Percentiles rank a stretch among this genome's conserved stretches.
Conservation (phyloP, 1,284 basidiomycete species). For the Psilocybe mexicana region DNA sequence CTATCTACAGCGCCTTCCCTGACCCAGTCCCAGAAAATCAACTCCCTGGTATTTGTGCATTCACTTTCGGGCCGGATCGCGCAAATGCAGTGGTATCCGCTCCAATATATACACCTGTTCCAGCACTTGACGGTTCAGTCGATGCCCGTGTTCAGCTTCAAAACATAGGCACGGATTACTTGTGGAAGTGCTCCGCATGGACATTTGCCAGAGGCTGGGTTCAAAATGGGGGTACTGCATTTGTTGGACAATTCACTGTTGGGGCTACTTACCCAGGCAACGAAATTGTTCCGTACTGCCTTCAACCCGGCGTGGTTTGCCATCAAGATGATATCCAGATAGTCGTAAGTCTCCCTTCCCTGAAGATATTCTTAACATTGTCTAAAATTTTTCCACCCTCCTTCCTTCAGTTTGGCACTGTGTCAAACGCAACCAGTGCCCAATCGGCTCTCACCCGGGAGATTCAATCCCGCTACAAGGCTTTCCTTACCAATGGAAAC, state of each 20-base stretch:
- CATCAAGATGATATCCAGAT: conserved; percentile 78
- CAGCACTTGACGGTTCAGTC: conserved; percentile 31
- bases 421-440: conserved; percentile 50
- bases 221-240: conserved; percentile 61
- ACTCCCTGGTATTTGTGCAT: conserved; percentile 43
- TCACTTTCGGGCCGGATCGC: conserved; percentile 50
- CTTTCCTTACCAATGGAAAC: conserved; percentile 61
- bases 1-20: conserved; percentile 52
- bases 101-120: conserved; percentile 46
- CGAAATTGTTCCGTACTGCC: conserved; percentile 53
- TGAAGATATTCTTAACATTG: background rate
- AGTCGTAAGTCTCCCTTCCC: conserved; percentile 47
- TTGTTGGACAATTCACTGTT: conserved; percentile 65
- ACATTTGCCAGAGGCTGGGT: conserved; percentile 70
- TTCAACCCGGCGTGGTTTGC: conserved; percentile 55
- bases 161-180: conserved; percentile 64
- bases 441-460: conserved; percentile 61
- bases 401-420: conserved; percentile 62
- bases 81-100: conserved; percentile 49
- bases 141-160: conserved; percentile 62
- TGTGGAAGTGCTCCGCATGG: conserved; percentile 73
- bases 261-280: conserved; percentile 75
- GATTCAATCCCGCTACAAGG: conserved; percentile 66
- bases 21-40: conserved; percentile 39
- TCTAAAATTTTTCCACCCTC: conserved; percentile 1